These are phyloP conservation scores for Volvox carteri DNA, from an alignment of 163 green algal genomes.

Conservation along the genomic window DNA sequence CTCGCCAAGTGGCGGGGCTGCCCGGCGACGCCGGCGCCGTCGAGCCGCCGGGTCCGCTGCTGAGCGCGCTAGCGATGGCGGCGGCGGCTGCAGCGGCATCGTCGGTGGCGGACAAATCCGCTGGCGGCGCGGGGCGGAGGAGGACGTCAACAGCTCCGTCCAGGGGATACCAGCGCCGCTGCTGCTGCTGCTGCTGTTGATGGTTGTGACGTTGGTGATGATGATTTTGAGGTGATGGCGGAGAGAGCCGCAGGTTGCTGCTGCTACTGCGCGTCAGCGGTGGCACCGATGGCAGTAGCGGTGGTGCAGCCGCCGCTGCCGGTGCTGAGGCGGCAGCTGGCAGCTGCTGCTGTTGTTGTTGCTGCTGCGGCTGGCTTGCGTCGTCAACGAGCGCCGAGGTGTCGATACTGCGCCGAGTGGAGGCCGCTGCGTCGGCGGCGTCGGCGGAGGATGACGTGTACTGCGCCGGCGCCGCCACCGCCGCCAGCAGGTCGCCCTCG, in stretches of 20 bases:
- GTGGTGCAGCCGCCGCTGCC: not conserved
- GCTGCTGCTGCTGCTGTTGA: not conserved
- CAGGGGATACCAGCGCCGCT: not conserved
- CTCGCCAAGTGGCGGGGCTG: slow-evolving; percentile 6
- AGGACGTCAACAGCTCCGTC: not conserved
- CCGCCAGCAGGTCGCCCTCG: not conserved
- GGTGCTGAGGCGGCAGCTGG: not conserved
- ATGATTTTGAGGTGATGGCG: not conserved
- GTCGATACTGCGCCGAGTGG: not conserved
- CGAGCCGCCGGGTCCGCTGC: not conserved
- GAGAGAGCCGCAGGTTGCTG: slow-evolving; percentile 11
- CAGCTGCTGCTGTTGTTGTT: not conserved
- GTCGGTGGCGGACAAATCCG: not conserved
- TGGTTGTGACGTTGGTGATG: not conserved
- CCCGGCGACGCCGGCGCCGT: not conserved
- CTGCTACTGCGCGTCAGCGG: slow-evolving; percentile 36
- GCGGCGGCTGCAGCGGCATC: not conserved
- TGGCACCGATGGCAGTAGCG: not conserved
- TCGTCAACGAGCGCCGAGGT: not conserved
- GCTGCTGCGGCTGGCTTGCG: not conserved
- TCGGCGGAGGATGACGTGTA: not conserved
- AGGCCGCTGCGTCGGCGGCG: not conserved
- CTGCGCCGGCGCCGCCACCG: not conserved
- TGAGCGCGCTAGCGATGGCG: not conserved
- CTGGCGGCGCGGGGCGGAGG: not conserved